Evolutionary conservation across 768 basidiomycete genomes (phyloP).

Genomic region (Mycena capillaripes): DNA sequence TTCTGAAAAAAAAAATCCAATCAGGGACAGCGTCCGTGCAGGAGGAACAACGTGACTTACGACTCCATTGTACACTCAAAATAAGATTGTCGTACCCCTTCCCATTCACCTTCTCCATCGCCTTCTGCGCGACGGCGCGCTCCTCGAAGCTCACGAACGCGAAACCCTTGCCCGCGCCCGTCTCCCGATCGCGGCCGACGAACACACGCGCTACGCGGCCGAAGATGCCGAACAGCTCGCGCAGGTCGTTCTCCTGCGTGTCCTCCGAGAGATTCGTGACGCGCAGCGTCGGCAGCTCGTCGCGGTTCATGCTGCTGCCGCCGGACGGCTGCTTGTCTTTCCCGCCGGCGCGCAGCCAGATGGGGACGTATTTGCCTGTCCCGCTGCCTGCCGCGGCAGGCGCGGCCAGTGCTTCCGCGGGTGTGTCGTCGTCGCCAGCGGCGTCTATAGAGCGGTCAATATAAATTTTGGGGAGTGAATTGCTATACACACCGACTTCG

Average conservation of each 20-base stretch:
- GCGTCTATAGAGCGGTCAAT: conserved; percentile 40
- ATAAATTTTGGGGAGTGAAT: background rate
- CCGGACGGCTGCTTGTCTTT: conserved; percentile 66
- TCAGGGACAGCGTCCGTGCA: background rate
- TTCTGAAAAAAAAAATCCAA: conserved; percentile 45
- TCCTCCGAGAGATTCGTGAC: conserved; percentile 98
- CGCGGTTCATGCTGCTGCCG: conserved; percentile 67
- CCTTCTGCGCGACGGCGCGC: conserved; percentile 81
- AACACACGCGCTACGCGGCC: conserved; percentile 92
- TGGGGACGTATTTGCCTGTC: conserved; percentile 89
- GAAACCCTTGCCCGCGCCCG: conserved; percentile 95
- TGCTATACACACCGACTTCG: conserved; percentile 64
- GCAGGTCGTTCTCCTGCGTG: conserved; percentile 93
- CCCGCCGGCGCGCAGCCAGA: conserved; percentile 85
- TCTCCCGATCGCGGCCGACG: conserved; percentile 95
- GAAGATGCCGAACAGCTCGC: conserved; percentile 90
- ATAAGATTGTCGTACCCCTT: conserved; percentile 95
- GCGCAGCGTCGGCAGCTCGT: conserved; percentile 96
- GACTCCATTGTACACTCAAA: conserved; percentile 73
- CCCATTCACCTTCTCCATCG: conserved; percentile 93
- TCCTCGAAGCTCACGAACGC: conserved; percentile 98
- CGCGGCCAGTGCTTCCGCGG: conserved; percentile 49
- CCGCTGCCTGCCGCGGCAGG: conserved; percentile 53
- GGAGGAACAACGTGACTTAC: conserved; percentile 52
- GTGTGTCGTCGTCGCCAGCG: conserved; percentile 56